phyloP scores from a whole-genome alignment of 306 rosid genomes.

The Carpinus fangiana region DNA sequence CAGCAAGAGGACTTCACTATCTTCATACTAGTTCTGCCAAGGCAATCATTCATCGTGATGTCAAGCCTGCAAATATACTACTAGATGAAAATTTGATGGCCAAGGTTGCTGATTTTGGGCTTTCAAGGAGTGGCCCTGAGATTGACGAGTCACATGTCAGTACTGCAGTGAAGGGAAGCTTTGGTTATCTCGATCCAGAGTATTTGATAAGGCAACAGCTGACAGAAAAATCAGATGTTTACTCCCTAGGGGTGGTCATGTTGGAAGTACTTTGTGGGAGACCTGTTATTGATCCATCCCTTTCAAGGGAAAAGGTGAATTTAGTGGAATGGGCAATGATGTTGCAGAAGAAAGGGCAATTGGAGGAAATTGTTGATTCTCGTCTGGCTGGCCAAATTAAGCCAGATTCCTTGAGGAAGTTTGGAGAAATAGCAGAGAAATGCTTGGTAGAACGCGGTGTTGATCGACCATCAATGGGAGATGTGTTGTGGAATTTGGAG shows the following conservation, averaged over 20 bases:
- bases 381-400: constrained; percentile 38
- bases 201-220: constrained; percentile 59
- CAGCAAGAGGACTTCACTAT: constrained; percentile 79
- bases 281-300: constrained; percentile 69
- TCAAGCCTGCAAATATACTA: constrained; percentile 71
- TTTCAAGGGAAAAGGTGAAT: constrained; percentile 51
- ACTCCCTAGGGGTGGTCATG: constrained; percentile 79
- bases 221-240: constrained; percentile 71
- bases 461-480: constrained; percentile 66
- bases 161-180: constrained; percentile 74
- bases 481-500: constrained; percentile 75
- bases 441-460: constrained; percentile 55
- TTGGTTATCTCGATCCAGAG: constrained; percentile 82
- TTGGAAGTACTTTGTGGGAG: constrained; percentile 73
- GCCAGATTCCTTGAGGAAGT: constrained; percentile 43
- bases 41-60: constrained; percentile 73
- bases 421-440: constrained; percentile 47
- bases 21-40: constrained; percentile 70
- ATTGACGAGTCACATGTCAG: constrained; percentile 61
- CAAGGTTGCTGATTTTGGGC: constrained; percentile 74
- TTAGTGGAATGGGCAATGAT: constrained; percentile 59
- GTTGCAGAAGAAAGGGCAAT: constrained; percentile 25
- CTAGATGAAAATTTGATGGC: constrained; percentile 64
- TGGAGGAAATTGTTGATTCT: constrained; percentile 49
- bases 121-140: constrained; percentile 69